These are phyloP conservation scores for Fusarium falciforme DNA, from an alignment of 2,329 filamentous ascomycete genomes.

Conservation along the genomic window DNA sequence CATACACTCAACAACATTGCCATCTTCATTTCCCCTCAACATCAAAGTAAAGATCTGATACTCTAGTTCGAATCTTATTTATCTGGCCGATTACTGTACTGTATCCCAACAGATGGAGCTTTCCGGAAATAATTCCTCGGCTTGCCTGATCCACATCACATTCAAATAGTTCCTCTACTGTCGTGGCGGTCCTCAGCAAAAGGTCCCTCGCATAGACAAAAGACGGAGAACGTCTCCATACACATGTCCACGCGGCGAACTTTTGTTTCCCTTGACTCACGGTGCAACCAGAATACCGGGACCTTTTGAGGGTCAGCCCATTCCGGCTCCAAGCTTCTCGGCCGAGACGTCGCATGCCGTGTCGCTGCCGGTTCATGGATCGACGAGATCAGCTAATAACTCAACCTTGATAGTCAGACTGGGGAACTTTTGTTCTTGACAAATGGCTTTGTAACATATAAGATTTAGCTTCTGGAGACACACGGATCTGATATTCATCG, in stretches of 20 bases:
- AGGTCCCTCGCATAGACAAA: conserved; percentile 21
- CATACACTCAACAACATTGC: background rate
- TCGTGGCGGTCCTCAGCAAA: conserved; percentile 18
- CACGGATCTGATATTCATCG: background rate
- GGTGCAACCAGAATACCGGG: conserved; percentile 22
- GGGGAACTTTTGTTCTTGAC: background rate
- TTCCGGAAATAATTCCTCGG: background rate
- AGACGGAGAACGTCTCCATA: conserved; percentile 20
- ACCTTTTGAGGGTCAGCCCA: conserved; percentile 31
- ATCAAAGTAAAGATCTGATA: background rate
- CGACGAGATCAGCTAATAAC: background rate
- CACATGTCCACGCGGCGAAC: conserved; percentile 26
- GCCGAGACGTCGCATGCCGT: background rate
- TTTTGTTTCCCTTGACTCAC: conserved; percentile 29
- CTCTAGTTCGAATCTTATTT: background rate
- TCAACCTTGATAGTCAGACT: background rate
- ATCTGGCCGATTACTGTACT: background rate
- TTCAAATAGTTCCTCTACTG: background rate
- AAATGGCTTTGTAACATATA: background rate
- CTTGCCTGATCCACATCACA: conserved; percentile 17
- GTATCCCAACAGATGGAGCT: background rate
- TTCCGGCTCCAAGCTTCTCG: conserved; percentile 12
- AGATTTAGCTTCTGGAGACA: background rate
- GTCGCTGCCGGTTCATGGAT: background rate
- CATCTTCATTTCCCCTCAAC: background rate